phyloP scores from a whole-genome alignment of 2,329 filamentous ascomycete genomes.

The Diatrype stigma region DNA sequence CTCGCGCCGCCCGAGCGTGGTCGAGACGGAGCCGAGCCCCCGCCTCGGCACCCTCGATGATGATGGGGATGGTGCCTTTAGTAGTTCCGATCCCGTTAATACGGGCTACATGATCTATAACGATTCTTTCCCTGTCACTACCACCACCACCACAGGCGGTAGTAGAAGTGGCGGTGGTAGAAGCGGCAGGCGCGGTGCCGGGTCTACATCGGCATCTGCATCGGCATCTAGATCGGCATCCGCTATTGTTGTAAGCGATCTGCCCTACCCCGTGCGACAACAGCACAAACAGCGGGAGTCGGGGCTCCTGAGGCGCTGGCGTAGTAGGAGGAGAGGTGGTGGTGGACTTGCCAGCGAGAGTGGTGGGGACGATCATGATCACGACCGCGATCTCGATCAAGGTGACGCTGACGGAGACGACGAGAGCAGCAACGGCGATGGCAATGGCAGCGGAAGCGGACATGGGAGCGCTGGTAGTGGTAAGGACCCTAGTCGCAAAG shows the following conservation, averaged over 20 bases:
- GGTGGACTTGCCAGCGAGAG: neutral
- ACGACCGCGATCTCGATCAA: too few relatives aligned
- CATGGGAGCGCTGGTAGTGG: too few relatives aligned
- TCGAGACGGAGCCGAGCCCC: conserved; percentile 42
- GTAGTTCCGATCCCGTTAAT: conserved; percentile 14
- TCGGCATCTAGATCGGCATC: too few relatives aligned
- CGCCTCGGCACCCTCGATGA: conserved; percentile 19
- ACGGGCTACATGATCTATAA: conserved; percentile 27
- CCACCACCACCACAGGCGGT: too few relatives aligned
- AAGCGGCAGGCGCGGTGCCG: conserved; percentile 8
- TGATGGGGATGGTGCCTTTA: neutral
- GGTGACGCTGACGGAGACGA: neutral
- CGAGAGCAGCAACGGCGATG: neutral
- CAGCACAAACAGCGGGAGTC: neutral
- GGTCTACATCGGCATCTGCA: too few relatives aligned
- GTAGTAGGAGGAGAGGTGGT: neutral
- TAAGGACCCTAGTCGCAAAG: too few relatives aligned
- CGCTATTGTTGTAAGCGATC: neutral
- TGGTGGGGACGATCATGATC: neutral
- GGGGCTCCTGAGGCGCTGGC: neutral
- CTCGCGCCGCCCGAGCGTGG: conserved; percentile 33
- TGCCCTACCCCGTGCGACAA: neutral
- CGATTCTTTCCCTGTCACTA: neutral
- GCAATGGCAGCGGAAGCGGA: too few relatives aligned
- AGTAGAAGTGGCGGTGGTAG: conserved; percentile 1